phyloP scores from a whole-genome alignment of 192 early-diverging fungal genomes.

The Haplosporangium gracile region DNA sequence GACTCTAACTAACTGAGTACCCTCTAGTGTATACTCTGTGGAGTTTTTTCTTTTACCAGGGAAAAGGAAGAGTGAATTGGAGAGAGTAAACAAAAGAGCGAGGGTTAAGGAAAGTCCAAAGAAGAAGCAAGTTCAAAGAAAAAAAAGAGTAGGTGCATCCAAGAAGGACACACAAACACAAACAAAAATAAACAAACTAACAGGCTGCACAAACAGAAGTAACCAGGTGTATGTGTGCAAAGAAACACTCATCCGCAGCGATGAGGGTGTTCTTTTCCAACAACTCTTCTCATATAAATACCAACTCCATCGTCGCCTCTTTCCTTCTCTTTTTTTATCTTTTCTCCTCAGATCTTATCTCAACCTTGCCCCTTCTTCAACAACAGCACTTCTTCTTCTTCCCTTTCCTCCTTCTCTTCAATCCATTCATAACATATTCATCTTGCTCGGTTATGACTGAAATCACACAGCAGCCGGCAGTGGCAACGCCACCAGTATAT shows the following conservation, averaged over 20 bases:
- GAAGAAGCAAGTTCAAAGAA: background rate
- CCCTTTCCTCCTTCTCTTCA: background rate
- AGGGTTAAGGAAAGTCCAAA: background rate
- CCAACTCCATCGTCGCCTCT: background rate
- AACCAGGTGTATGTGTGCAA: conserved; percentile 7
- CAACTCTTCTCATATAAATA: conserved; percentile 7
- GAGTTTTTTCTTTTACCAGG: background rate
- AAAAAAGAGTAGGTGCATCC: background rate
- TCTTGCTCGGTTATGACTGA: conserved; percentile 19
- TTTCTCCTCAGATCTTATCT: conserved; percentile 27
- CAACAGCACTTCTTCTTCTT: background rate
- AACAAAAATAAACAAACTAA: background rate
- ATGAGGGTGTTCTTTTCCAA: background rate
- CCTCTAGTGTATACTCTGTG: too few species aligned
- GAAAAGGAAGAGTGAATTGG: background rate
- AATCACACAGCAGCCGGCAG: conserved; percentile 27
- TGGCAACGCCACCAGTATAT: conserved; percentile 25
- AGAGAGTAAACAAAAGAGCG: background rate
- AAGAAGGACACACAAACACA: background rate
- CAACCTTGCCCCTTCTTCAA: background rate
- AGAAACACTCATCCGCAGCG: background rate
- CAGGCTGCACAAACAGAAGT: background rate
- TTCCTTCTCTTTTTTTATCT: conserved; percentile 12
- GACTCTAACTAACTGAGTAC: background rate
- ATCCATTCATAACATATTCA: background rate